Percentiles rank a stretch among this genome's conserved stretches.
These are phyloP conservation scores for Setomelanomma holmii DNA, from an alignment of 2,329 filamentous ascomycete genomes.

Conservation along the genomic window DNA sequence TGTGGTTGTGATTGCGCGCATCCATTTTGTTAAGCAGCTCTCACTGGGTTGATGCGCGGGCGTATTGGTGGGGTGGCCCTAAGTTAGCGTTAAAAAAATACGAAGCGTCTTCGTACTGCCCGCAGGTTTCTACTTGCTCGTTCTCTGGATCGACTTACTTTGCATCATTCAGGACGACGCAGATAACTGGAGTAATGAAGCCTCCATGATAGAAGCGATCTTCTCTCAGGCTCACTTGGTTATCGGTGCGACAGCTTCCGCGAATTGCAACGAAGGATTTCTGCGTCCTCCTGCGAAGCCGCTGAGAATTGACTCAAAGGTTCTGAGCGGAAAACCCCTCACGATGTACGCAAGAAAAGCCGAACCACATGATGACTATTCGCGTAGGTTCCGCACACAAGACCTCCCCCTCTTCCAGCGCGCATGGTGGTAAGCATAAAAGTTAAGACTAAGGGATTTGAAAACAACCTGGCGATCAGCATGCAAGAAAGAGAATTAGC, in stretches of 20 bases:
- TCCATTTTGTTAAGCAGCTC: too few relatives aligned
- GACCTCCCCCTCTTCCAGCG: not conserved
- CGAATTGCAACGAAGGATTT: constrained; percentile 1
- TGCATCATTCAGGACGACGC: constrained; percentile 28
- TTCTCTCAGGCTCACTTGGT: constrained; percentile 20
- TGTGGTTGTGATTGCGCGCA: too few relatives aligned
- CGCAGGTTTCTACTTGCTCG: too few relatives aligned
- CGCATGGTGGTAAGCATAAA: not conserved
- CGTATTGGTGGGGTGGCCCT: too few relatives aligned
- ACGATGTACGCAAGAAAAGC: not conserved
- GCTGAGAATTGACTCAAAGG: not conserved
- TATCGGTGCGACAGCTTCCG: constrained; percentile 11
- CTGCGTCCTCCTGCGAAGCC: not conserved
- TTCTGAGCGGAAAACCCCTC: not conserved
- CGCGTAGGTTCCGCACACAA: not conserved
- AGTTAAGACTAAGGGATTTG: not conserved
- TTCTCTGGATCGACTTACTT: constrained; percentile 24
- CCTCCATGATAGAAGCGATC: constrained; percentile 20
- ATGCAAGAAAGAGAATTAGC: not conserved
- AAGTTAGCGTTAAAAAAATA: too few relatives aligned
- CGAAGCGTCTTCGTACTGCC: too few relatives aligned
- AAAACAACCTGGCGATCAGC: not conserved
- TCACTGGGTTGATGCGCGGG: too few relatives aligned
- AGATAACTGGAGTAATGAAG: constrained; percentile 20
- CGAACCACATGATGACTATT: not conserved